Conservation (phyloP, 805 yeast genomes). For the Ogataea chonburiensis region DNA sequence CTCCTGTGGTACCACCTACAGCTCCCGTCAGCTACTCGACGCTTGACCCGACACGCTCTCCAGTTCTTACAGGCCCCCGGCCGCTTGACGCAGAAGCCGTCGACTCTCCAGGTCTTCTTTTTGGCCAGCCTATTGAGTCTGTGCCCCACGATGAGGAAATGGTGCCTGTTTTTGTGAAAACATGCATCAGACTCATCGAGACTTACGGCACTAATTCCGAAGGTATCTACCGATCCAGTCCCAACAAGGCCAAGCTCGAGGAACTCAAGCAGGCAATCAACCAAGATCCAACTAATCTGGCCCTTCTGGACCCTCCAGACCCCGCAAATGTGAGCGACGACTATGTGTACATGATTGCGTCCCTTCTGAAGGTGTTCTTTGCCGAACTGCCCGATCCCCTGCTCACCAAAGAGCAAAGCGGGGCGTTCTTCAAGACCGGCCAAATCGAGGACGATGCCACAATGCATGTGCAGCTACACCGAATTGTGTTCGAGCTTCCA, state of each 20-base stretch:
- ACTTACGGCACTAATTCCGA: slow-evolving; percentile 79
- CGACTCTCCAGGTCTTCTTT: slow-evolving; percentile 45
- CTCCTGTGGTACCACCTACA: not conserved
- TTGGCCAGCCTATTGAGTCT: slow-evolving; percentile 82
- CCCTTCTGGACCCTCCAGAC: slow-evolving; percentile 49
- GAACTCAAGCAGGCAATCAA: slow-evolving; percentile 72
- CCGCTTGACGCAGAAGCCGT: slow-evolving; percentile 8
- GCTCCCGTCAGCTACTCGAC: slow-evolving; percentile 21
- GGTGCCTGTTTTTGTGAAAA: slow-evolving; percentile 87
- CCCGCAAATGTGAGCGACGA: slow-evolving; percentile 64
- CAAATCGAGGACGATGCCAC: slow-evolving; percentile 57
- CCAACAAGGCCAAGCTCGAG: slow-evolving; percentile 71
- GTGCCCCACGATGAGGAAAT: slow-evolving; percentile 83
- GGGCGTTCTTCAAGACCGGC: slow-evolving; percentile 66
- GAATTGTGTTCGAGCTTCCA: slow-evolving; percentile 83
- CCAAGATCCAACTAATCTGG: slow-evolving; percentile 64
- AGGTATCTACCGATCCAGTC: slow-evolving; percentile 87
- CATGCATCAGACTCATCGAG: slow-evolving; percentile 85
- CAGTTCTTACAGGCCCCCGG: slow-evolving; percentile 13
- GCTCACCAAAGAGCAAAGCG: slow-evolving; percentile 61
- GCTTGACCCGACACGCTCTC: slow-evolving; percentile 27
- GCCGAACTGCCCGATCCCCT: slow-evolving; percentile 84
- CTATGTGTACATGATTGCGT: slow-evolving; percentile 86
- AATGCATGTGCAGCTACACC: slow-evolving; percentile 77
- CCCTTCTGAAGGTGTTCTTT: slow-evolving; percentile 81